phyloP scores from a whole-genome alignment of 371 early-diverging fungal genomes.

The Capniomyces stellatus region DNA sequence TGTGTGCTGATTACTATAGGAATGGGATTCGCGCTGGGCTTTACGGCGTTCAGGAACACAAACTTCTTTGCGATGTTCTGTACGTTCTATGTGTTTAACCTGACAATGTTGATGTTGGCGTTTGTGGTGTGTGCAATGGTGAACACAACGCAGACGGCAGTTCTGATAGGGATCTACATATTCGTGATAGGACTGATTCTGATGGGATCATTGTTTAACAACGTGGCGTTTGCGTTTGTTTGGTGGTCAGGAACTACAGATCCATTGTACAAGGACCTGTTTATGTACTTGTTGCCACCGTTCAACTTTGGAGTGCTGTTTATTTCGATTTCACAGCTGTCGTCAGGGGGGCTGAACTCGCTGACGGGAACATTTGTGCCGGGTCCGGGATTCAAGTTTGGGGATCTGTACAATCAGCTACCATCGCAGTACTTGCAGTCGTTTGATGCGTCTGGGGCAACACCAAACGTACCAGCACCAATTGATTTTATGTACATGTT shows the following conservation, averaged over 20 bases:
- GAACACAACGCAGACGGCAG: slow-evolving; percentile 24
- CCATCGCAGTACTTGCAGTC: slow-evolving; percentile 11
- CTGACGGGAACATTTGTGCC: slow-evolving; percentile 52
- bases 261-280: neutral
- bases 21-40: slow-evolving; percentile 29
- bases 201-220: slow-evolving; percentile 1
- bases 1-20: slow-evolving; percentile 35
- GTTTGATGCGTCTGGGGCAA: slow-evolving; percentile 18
- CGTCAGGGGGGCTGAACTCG: slow-evolving; percentile 24
- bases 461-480: slow-evolving; percentile 28
- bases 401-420: slow-evolving; percentile 25
- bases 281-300: neutral
- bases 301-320: slow-evolving; percentile 5
- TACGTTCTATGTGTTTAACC: slow-evolving; percentile 31
- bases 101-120: slow-evolving; percentile 34
- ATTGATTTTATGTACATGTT: slow-evolving; percentile 26
- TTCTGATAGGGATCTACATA: slow-evolving; percentile 12
- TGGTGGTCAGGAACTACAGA: neutral
- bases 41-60: slow-evolving; percentile 42
- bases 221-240: neutral
- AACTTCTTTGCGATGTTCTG: slow-evolving; percentile 43
- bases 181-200: slow-evolving; percentile 1
- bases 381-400: slow-evolving; percentile 36
- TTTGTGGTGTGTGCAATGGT: slow-evolving; percentile 40
- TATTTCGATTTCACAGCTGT: neutral